These are phyloP conservation scores for Capniomyces stellatus DNA, from an alignment of 371 early-diverging fungal species.

Conservation along the genomic window DNA sequence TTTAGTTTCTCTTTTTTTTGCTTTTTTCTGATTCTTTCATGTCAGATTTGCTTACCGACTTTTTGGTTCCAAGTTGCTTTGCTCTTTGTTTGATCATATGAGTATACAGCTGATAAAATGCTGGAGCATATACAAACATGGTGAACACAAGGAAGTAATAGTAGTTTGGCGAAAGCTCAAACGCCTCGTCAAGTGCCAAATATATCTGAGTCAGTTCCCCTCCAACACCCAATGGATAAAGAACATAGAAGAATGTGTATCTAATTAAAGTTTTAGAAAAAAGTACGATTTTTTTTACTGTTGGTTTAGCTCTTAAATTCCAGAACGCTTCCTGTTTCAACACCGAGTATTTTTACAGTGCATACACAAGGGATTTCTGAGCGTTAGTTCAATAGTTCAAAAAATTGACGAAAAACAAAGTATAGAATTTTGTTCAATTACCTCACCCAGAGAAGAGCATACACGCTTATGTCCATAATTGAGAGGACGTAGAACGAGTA, in stretches of 20 bases:
- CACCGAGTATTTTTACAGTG: no score
- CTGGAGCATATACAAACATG: constrained; percentile 38
- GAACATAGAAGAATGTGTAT: constrained; percentile 72
- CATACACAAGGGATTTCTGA: no score
- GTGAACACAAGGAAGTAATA: constrained; percentile 36
- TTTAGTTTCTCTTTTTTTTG: no score
- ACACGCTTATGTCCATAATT: constrained; percentile 35
- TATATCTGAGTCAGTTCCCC: constrained; percentile 65
- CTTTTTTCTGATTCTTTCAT: background rate
- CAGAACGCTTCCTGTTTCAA: no score
- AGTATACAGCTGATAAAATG: constrained; percentile 68
- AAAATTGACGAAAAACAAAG: background rate
- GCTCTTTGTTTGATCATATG: constrained; percentile 80
- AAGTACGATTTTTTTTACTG: no score
- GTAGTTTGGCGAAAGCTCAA: constrained; percentile 27
- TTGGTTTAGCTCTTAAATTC: no score
- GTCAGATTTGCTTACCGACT: background rate
- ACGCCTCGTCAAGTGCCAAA: constrained; percentile 46
- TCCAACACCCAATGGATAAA: constrained; percentile 79
- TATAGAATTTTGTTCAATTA: constrained; percentile 5
- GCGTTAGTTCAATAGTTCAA: no score
- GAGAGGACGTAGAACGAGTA: constrained; percentile 68
- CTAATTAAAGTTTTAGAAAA: no score
- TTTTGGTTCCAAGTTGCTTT: constrained; percentile 35
- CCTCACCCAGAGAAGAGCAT: constrained; percentile 40